phyloP scores from a whole-genome alignment of 1,284 basidiomycete genomes.

The Wallemia hederae region DNA sequence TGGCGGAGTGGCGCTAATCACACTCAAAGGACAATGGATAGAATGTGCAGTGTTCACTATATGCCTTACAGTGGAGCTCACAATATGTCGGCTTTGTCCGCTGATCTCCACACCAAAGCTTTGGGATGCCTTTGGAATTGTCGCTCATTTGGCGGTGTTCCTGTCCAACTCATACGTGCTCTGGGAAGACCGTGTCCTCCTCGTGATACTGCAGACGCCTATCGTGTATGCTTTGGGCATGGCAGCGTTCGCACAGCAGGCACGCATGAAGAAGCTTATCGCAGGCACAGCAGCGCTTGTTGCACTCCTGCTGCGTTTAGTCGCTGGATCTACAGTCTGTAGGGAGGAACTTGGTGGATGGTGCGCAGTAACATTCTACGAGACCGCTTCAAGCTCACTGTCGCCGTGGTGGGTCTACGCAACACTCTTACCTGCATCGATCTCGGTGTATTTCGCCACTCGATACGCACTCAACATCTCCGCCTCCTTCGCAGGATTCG shows the following conservation, averaged over 20 bases:
- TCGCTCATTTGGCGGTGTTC: slow-evolving; percentile 6
- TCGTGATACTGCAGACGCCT: slow-evolving; percentile 35
- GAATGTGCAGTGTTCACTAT: too few relatives aligned
- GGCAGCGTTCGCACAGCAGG: slow-evolving; percentile 30
- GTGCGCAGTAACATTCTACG: slow-evolving; percentile 63
- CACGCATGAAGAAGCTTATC: slow-evolving; percentile 41
- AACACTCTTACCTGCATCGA: neutral
- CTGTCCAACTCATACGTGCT: slow-evolving; percentile 78
- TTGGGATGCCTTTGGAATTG: slow-evolving; percentile 4
- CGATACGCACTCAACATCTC: slow-evolving; percentile 31
- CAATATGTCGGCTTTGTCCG: too few relatives aligned
- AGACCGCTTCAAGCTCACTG: slow-evolving; percentile 31
- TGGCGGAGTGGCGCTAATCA: neutral
- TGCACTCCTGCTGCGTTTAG: slow-evolving; percentile 38
- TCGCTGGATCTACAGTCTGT: slow-evolving; percentile 52
- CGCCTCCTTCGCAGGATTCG: slow-evolving; percentile 41
- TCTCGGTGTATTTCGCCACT: slow-evolving; percentile 31
- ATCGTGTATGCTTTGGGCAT: slow-evolving; percentile 27
- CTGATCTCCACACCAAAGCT: neutral
- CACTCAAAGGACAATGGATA: too few relatives aligned
- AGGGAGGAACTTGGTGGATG: slow-evolving; percentile 75
- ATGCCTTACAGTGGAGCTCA: too few relatives aligned
- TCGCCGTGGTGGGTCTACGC: slow-evolving; percentile 23
- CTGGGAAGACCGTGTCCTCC: slow-evolving; percentile 67
- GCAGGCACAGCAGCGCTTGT: slow-evolving; percentile 36